These are phyloP conservation scores for Dalbergia cultrata DNA, from an alignment of 306 rosid genomes.

Conservation along the genomic window DNA sequence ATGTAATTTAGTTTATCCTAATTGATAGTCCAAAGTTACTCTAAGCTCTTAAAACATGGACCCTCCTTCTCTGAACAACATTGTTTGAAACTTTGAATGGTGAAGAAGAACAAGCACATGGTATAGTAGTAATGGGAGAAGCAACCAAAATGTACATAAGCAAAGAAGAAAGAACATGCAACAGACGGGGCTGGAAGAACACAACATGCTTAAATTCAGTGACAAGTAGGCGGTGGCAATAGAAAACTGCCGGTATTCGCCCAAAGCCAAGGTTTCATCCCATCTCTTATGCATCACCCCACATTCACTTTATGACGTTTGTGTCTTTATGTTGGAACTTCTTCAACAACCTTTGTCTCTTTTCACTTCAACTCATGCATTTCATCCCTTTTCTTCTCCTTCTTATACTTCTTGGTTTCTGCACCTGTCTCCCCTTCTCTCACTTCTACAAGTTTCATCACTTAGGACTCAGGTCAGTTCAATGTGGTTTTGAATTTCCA, in stretches of 20 bases:
- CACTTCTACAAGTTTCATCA: neutral
- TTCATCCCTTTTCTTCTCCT: neutral
- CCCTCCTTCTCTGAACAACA: too few relatives aligned
- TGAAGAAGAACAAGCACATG: neutral
- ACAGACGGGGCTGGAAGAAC: neutral
- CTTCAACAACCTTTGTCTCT: neutral
- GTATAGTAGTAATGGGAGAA: neutral
- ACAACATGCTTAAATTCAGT: neutral
- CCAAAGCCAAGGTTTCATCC: neutral
- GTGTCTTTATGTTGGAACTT: neutral
- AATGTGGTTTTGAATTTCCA: neutral
- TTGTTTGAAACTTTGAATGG: too few relatives aligned
- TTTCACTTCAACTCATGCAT: neutral
- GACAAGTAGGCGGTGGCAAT: neutral
- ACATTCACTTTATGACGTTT: neutral
- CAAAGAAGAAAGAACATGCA: neutral
- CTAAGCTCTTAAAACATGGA: too few relatives aligned
- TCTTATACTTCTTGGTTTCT: neutral
- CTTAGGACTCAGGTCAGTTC: conserved; percentile 15
- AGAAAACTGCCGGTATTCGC: too few relatives aligned
- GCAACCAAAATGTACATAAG: neutral
- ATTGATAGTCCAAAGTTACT: too few relatives aligned
- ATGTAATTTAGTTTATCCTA: too few relatives aligned
- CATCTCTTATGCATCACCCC: neutral
- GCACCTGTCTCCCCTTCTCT: neutral